These are phyloP conservation scores for Murraya koenigii DNA, from an alignment of 345 rosid species.

Conservation along the genomic window DNA sequence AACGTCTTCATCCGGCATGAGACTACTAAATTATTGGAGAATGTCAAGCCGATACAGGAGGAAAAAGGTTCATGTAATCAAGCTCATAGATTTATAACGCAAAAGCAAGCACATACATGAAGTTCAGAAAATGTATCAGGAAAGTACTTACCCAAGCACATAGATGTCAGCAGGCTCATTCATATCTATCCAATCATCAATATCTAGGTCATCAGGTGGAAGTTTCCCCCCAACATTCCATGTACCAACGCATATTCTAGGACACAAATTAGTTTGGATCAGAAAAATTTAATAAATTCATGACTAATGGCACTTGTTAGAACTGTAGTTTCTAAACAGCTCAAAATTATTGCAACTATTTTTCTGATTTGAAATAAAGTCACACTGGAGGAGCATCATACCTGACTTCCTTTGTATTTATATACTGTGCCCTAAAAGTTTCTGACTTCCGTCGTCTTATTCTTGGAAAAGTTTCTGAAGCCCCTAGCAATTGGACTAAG, in stretches of 20 bases:
- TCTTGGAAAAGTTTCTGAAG: conserved; percentile 48
- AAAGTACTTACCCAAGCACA: conserved; percentile 61
- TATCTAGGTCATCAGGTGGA: conserved; percentile 82
- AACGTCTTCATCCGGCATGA: background rate
- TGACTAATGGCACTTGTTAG: background rate
- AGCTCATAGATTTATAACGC: background rate
- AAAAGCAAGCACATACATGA: background rate
- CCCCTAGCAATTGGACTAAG: background rate
- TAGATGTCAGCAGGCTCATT: conserved; percentile 85
- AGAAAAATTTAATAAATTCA: background rate
- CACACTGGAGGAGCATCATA: conserved; percentile 19
- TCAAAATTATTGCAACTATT: background rate
- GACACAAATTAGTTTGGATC: background rate
- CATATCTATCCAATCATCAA: conserved; percentile 80
- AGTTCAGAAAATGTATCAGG: conserved; percentile 1
- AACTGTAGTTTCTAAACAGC: background rate
- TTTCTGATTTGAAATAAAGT: background rate
- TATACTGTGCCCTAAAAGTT: conserved; percentile 78
- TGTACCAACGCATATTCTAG: conserved; percentile 73
- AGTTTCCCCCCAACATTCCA: conserved; percentile 93
- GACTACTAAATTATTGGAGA: background rate
- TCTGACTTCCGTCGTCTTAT: conserved; percentile 76
- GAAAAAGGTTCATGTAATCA: background rate
- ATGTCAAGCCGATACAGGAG: background rate
- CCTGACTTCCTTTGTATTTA: conserved; percentile 80